Evolutionary conservation across 768 basidiomycete species (phyloP), one percentile per base, ranked within the genome.

Genomic region (Cyclocybe cylindracea): DNA sequence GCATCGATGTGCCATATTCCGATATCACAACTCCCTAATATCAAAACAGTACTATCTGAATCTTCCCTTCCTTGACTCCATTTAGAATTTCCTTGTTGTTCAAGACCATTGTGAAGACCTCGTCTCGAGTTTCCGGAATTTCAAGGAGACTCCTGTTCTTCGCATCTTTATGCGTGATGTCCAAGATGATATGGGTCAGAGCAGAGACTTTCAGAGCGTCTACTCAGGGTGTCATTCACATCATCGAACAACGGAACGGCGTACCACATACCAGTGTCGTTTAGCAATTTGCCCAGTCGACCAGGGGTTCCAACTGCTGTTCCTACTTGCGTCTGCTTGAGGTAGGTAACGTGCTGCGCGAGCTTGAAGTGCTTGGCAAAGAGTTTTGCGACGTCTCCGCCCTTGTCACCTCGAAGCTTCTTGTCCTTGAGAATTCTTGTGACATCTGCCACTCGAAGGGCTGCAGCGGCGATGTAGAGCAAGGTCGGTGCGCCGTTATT

Each of bases 301-400:
- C 89, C 89, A 19, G 96, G 95, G 2, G 96, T 99, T 14, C 96
- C 96, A 24, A 90, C 91, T 14, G 93, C 96, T 38, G 88, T 79
- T 16, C 87, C 89, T 41, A 98, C 82, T 66, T 87, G 91, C n/a
- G 93, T 95, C 58, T 84, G 79, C 62, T 80, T 78, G 61, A 98
- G 78, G 72, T 94, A 91, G 11, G 83, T 75, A 62, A 89, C 83
- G 67, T 98, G 95, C 51, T 95, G 91, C 44, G 86, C 75, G 37
- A 95, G 75, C 71, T 95, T 97, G 72, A 96, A 85, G 66, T 98
- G 95, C 69, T 88, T 94, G 31, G 95, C 93, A 61, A 98, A 98
- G 24, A 99, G 81, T 68, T 98, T 98, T 16, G 90, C 94, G 32
- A 97, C 87, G 57, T 96, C 92, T 9, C 91, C 93, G 49, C 91